Conservation (phyloP, 108 stramenopile genomes). For the Cyclotella cryptica region DNA sequence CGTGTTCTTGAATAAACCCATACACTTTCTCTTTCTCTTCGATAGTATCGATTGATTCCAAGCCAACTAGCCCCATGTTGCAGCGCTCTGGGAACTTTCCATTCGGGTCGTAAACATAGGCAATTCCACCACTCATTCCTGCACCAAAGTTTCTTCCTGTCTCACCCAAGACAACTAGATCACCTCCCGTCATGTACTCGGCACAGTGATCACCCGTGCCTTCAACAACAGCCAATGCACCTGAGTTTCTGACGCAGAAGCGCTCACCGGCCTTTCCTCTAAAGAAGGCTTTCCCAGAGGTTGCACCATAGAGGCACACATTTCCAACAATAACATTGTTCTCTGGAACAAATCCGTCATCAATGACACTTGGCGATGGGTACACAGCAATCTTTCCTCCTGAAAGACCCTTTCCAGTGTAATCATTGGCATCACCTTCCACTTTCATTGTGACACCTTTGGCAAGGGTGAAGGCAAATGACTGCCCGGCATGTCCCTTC, state of each 20-base stretch:
- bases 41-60: slow-evolving; percentile 80
- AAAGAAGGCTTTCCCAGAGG: slow-evolving; percentile 96
- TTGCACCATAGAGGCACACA: slow-evolving; percentile 95
- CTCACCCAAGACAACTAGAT: slow-evolving; percentile 91
- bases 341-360: slow-evolving; percentile 87
- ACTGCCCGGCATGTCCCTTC: slow-evolving; percentile 94
- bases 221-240: slow-evolving; percentile 96
- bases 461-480: slow-evolving; percentile 93
- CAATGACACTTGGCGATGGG: slow-evolving; percentile 68
- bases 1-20: slow-evolving; percentile 92
- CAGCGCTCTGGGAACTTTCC: slow-evolving; percentile 91
- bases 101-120: slow-evolving; percentile 96
- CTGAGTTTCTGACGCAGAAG: slow-evolving; percentile 98
- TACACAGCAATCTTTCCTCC: slow-evolving; percentile 95
- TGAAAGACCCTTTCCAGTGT: slow-evolving; percentile 95
- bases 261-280: slow-evolving; percentile 97
- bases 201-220: slow-evolving; percentile 98
- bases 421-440: slow-evolving; percentile 97
- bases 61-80: slow-evolving; percentile 97
- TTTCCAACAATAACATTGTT: slow-evolving; percentile 96
- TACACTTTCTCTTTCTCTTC: slow-evolving; percentile 88
- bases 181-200: slow-evolving; percentile 99
- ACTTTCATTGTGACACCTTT: slow-evolving; percentile 95
- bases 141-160: slow-evolving; percentile 99
- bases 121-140: slow-evolving; percentile 98